These are phyloP conservation scores for Stromatinia cepivora DNA, from an alignment of 2,329 filamentous ascomycete genomes.

Conservation along the genomic window DNA sequence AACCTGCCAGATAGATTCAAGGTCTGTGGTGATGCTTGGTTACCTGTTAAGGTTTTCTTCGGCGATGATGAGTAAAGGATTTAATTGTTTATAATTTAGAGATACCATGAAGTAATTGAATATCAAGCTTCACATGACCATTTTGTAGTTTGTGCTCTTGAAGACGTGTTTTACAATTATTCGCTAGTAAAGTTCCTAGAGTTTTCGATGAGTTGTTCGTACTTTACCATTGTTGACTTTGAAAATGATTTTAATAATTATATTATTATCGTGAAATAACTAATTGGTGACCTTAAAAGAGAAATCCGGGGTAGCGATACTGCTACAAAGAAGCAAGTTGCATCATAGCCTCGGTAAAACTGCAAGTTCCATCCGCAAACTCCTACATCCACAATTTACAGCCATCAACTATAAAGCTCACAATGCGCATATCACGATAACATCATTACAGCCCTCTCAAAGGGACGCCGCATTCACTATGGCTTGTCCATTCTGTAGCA, in stretches of 20 bases:
- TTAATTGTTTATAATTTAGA: conserved; percentile 45
- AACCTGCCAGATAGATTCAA: conserved; percentile 64
- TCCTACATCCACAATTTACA: conserved; percentile 8
- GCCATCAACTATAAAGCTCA: neutral
- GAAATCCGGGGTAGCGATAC: neutral
- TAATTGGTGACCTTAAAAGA: neutral
- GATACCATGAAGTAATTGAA: conserved; percentile 21
- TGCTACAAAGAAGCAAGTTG: conserved; percentile 3
- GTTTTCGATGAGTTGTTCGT: neutral
- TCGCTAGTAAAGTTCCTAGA: neutral
- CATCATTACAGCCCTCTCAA: conserved; percentile 18
- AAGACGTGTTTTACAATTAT: neutral
- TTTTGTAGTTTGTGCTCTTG: neutral
- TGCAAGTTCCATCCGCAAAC: conserved; percentile 8
- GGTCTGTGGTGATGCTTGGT: conserved; percentile 73
- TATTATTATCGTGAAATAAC: neutral
- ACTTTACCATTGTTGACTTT: neutral
- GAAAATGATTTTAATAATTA: neutral
- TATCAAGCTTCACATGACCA: conserved; percentile 10
- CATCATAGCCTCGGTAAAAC: conserved; percentile 20
- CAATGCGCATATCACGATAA: conserved; percentile 28
- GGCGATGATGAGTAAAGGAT: conserved; percentile 65
- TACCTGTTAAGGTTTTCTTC: conserved; percentile 79
- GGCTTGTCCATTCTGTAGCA: conserved; percentile 63
- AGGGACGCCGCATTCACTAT: conserved; percentile 20